phyloP scores from a whole-genome alignment of 345 rosid genomes.

The Leavenworthia alabamica region DNA sequence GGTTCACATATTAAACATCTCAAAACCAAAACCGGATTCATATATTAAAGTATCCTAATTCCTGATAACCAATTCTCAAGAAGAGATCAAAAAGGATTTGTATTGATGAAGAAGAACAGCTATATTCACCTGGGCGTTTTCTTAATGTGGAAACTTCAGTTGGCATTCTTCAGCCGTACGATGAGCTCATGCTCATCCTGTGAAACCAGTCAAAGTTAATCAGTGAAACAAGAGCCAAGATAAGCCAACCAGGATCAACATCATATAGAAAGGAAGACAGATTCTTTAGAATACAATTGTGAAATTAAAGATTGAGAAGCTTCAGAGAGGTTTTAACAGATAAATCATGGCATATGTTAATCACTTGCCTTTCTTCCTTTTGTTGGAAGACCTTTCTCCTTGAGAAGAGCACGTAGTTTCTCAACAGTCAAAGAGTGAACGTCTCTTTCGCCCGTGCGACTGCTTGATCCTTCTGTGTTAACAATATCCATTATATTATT shows the following conservation, averaged over 20 bases:
- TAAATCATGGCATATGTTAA: neutral
- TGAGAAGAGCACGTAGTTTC: conserved; percentile 78
- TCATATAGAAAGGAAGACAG: conserved; percentile 1
- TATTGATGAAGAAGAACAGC: conserved; percentile 3
- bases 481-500: neutral
- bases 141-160: conserved; percentile 18
- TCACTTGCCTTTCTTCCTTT: conserved; percentile 77
- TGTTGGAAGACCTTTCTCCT: conserved; percentile 62
- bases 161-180: conserved; percentile 54
- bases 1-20: neutral
- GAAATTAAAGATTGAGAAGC: neutral
- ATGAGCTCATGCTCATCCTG: conserved; percentile 95
- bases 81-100: neutral
- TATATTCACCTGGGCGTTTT: neutral
- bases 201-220: neutral
- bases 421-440: conserved; percentile 72
- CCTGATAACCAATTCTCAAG: neutral
- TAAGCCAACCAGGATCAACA: neutral
- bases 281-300: neutral
- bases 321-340: neutral
- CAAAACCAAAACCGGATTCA: conserved; percentile 7
- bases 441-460: conserved; percentile 53
- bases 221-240: neutral
- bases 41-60: neutral
- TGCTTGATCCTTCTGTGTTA: conserved; percentile 55